phyloP scores from a whole-genome alignment of 768 basidiomycete genomes.

The Tylopilus plumbeoviolaceoides region DNA sequence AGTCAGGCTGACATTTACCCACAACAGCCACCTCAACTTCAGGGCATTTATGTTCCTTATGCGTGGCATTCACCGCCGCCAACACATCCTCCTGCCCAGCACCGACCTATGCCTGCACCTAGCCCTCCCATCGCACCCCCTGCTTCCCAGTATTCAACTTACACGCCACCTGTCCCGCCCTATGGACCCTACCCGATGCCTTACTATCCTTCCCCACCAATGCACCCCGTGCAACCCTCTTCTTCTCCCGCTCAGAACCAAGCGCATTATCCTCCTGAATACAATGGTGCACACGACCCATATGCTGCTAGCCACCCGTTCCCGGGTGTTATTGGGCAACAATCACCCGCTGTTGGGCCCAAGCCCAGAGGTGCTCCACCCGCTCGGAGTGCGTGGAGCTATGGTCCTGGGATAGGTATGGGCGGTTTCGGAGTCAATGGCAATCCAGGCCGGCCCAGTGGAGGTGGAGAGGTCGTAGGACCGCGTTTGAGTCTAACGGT shows the following conservation, averaged over 20 bases:
- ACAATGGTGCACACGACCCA: slow-evolving; percentile 24
- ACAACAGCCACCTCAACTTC: slow-evolving; percentile 31
- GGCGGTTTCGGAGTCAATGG: slow-evolving; percentile 39
- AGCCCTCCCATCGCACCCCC: slow-evolving; percentile 29
- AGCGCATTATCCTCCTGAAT: slow-evolving; percentile 26
- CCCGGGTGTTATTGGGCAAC: slow-evolving; percentile 31
- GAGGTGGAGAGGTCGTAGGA: slow-evolving; percentile 50
- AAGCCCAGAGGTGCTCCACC: slow-evolving; percentile 36
- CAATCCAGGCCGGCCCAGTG: slow-evolving; percentile 19
- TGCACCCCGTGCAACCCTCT: slow-evolving; percentile 26
- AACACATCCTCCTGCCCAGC: slow-evolving; percentile 41
- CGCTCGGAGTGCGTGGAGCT: slow-evolving; percentile 61
- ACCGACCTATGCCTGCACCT: slow-evolving; percentile 31
- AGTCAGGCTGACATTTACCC: slow-evolving; percentile 31
- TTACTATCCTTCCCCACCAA: slow-evolving; percentile 29
- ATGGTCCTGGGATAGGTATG: slow-evolving; percentile 57
- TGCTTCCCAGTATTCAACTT: slow-evolving; percentile 30
- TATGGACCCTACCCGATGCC: slow-evolving; percentile 36
- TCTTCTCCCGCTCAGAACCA: slow-evolving; percentile 26
- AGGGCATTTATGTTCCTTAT: slow-evolving; percentile 29
- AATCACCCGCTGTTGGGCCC: slow-evolving; percentile 22
- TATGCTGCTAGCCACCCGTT: slow-evolving; percentile 23
- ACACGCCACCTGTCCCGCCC: slow-evolving; percentile 30
- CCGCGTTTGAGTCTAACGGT: slow-evolving; percentile 54
- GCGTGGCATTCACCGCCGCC: slow-evolving; percentile 34